A percentile compares a stretch with the other conserved stretches of the same genome.
These are phyloP conservation scores for Calonectria honghensis DNA, from an alignment of 2,329 filamentous ascomycete species.

Conservation along the genomic window DNA sequence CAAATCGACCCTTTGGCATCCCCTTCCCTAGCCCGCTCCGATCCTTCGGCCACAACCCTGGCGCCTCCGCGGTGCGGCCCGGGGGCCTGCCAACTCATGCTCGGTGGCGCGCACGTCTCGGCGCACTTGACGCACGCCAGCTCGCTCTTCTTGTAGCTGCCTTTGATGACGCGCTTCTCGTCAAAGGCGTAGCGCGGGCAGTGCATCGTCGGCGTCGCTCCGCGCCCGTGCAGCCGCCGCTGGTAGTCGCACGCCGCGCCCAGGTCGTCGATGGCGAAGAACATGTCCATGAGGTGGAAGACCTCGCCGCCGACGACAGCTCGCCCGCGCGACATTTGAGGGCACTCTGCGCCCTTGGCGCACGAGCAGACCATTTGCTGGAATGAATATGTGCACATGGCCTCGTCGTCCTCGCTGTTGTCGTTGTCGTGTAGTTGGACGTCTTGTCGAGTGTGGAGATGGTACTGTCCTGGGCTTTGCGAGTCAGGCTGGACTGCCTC, in stretches of 20 bases:
- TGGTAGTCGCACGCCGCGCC: slow-evolving; percentile 55
- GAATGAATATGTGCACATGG: slow-evolving; percentile 55
- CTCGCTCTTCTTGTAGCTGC: slow-evolving; percentile 51
- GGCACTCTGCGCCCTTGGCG: slow-evolving; percentile 54
- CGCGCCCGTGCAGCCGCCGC: slow-evolving; percentile 51
- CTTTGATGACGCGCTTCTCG: slow-evolving; percentile 54
- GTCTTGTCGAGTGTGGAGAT: background rate
- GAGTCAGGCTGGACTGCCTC: slow-evolving; percentile 6
- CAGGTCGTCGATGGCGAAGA: slow-evolving; percentile 53
- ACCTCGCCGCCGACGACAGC: slow-evolving; percentile 50
- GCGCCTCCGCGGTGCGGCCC: slow-evolving; percentile 34
- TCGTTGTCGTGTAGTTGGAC: background rate
- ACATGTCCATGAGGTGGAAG: slow-evolving; percentile 53
- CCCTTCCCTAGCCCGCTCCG: slow-evolving; percentile 22
- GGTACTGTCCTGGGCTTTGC: background rate
- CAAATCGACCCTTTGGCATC: background rate
- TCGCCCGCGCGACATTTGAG: slow-evolving; percentile 50
- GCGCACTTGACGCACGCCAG: slow-evolving; percentile 54
- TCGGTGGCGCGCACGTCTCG: slow-evolving; percentile 54
- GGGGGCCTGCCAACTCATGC: slow-evolving; percentile 53
- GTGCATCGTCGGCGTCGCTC: slow-evolving; percentile 48
- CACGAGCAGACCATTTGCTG: slow-evolving; percentile 55
- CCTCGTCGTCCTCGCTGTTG: background rate
- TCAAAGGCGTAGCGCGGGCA: slow-evolving; percentile 54
- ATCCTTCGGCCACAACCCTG: slow-evolving; percentile 23